A percentile compares a stretch with the other conserved stretches of the same genome.
Evolutionary conservation across 352 stramenopile species (phyloP).

Genomic region (Pythium aquatile): DNA sequence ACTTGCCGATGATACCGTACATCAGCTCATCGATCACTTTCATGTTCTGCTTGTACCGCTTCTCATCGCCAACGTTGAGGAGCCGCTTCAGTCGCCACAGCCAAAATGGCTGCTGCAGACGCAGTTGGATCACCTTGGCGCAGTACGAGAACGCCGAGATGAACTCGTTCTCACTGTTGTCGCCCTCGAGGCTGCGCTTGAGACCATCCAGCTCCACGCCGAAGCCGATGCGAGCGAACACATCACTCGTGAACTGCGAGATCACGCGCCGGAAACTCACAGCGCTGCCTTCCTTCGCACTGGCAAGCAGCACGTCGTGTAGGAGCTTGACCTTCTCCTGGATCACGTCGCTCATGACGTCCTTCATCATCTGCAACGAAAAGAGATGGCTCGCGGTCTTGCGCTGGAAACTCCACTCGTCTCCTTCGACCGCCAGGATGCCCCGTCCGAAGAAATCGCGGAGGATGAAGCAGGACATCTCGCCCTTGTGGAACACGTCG

Average conservation of each 20-base stretch:
- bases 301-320: conserved; percentile 10
- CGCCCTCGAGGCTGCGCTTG: conserved; percentile 8
- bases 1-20: conserved; percentile 47
- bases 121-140: conserved; percentile 16
- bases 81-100: conserved; percentile 41
- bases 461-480: conserved; percentile 29
- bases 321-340: conserved; percentile 22
- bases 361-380: conserved; percentile 47
- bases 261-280: conserved; percentile 19
- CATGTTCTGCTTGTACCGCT: conserved; percentile 39
- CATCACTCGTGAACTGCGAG: conserved; percentile 46
- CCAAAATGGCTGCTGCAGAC: conserved; percentile 35
- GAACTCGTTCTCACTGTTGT: conserved; percentile 23
- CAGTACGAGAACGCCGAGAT: conserved; percentile 21
- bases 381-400: conserved; percentile 88
- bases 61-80: conserved; percentile 39
- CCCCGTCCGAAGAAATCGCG: conserved; percentile 52
- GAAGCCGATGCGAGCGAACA: conserved; percentile 63
- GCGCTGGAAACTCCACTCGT: conserved; percentile 62
- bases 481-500: conserved; percentile 52
- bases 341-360: conserved; percentile 36
- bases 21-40: conserved; percentile 45
- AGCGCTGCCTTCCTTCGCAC: conserved; percentile 3
- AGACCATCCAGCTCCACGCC: conserved; percentile 49
- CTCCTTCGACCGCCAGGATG: conserved; percentile 63